Base-by-base conservation (phyloP, 352 stramenopile genomes). In the Pythium brachiatum region DNA sequence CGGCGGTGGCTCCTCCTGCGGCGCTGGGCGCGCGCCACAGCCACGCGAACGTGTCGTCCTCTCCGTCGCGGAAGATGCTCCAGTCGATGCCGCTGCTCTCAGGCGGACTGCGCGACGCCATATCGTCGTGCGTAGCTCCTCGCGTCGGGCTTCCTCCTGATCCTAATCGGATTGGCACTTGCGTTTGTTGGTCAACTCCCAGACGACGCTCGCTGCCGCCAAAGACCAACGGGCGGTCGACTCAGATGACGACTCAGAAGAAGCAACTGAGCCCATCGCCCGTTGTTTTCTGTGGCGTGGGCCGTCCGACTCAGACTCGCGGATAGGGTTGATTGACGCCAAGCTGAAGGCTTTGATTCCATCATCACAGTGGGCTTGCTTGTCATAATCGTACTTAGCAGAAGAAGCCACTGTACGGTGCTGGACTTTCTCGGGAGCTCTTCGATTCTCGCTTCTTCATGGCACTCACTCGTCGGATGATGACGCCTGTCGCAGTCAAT, bases 51-150 rank as follows among this genome's bases (percentile, higher is more conserved):
- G 77, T 57, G 57, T 83, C 75, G 41, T 86, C 77, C 47, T 86
- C 75, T 58, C 70, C 63, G 65, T 89, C 79, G 44, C 79, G 78
- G 64, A 89, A 89, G 56, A 89, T 83, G 64, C 72, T 83, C 77
- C 77, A 89, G 66, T 89, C 79, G 53, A 86, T 82, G 63, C 79
- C 72, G 57, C 79, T 84, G 64, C 36, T 51, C 50, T 32, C 53
- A 20, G 52, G 50, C 31, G 56, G 56, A 34, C 56, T 70, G 21
- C 56, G 56, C 57, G 32, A 53, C 38, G 38, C 54, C 25, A 41
- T 50, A 41, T 50, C n/a, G 29, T 36, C 44, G 38, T 34, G 12
- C 9, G 16, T 26, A 18, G n/a, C 46, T 47, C 23, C 11, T 51
- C 20, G 20, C 26, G 16, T 20, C 29, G 15, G 3, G n/a, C n/a